phyloP scores from a whole-genome alignment of 2,329 filamentous ascomycete species.

The Monosporascus sp. region DNA sequence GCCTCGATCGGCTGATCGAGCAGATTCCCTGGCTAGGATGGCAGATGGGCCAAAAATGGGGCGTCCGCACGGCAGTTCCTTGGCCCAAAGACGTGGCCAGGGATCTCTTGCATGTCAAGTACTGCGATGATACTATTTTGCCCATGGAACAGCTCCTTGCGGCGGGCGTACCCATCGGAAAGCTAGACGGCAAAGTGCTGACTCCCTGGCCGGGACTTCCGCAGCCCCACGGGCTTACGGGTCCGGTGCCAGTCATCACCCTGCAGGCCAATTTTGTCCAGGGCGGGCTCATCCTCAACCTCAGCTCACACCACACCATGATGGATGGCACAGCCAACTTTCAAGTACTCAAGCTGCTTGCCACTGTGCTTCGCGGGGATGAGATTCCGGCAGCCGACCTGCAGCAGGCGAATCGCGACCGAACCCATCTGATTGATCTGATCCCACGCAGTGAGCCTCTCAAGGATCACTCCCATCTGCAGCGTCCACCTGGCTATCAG shows the following conservation, averaged over 20 bases:
- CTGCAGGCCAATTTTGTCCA: slow-evolving; percentile 23
- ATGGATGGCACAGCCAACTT: slow-evolving; percentile 22
- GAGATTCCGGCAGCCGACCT: slow-evolving; percentile 13
- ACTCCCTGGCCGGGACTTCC: slow-evolving; percentile 22
- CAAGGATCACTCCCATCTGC: slow-evolving; percentile 3
- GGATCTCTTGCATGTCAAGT: slow-evolving; percentile 12
- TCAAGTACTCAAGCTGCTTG: slow-evolving; percentile 18
- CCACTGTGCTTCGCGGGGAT: slow-evolving; percentile 4
- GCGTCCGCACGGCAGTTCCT: slow-evolving; percentile 10
- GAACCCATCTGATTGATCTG: slow-evolving; percentile 13
- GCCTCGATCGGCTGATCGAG: not conserved
- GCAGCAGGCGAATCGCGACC: slow-evolving; percentile 15
- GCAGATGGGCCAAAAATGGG: slow-evolving; percentile 12
- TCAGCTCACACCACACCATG: slow-evolving; percentile 25
- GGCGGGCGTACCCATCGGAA: slow-evolving; percentile 20
- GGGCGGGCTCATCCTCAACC: slow-evolving; percentile 21
- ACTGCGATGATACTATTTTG: slow-evolving; percentile 10
- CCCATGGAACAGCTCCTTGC: slow-evolving; percentile 12
- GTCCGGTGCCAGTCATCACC: slow-evolving; percentile 11
- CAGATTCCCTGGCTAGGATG: slow-evolving; percentile 22
- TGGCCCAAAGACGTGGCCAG: slow-evolving; percentile 10
- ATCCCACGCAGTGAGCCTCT: slow-evolving; percentile 6
- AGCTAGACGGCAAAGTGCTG: slow-evolving; percentile 26
- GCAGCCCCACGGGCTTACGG: slow-evolving; percentile 13
- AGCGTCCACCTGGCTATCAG: not conserved